Conservation (phyloP, 2,329 filamentous ascomycete species). For the Botryotinia globosa region DNA sequence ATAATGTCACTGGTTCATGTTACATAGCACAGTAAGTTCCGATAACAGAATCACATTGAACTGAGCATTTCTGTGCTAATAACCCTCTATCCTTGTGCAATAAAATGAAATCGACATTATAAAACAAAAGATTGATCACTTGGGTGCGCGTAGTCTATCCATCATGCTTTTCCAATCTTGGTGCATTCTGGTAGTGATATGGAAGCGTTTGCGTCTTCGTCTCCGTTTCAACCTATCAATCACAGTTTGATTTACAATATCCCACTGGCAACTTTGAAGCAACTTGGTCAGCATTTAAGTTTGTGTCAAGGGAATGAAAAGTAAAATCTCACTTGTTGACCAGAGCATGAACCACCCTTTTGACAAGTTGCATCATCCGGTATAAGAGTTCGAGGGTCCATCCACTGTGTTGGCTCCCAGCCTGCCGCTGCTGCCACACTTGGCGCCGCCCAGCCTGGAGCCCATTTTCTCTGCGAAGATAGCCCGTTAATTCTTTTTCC, state of each 20-base stretch:
- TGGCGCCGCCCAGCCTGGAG: not conserved
- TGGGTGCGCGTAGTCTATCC: not conserved
- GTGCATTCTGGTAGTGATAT: not conserved
- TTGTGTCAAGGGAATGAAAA: not conserved
- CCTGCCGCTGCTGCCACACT: not conserved
- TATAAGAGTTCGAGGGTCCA: not conserved
- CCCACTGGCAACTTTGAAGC: not conserved
- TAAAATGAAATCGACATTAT: not conserved
- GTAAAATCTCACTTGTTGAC: not conserved
- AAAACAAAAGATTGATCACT: not conserved
- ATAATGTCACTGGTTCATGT: not conserved
- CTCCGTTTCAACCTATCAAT: no score
- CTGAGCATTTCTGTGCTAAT: not conserved
- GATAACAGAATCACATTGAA: accelerated
- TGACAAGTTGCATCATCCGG: not conserved
- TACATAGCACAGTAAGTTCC: not conserved
- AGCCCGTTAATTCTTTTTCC: no score
- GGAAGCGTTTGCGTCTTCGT: not conserved
- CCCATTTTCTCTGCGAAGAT: not conserved
- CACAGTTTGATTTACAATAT: not conserved
- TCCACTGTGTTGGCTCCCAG: not conserved
- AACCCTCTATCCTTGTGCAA: not conserved
- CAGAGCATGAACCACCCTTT: not conserved
- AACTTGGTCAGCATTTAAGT: not conserved
- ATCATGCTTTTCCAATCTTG: not conserved